Evolutionary conservation across 495 filamentous ascomycete genomes (phyloP).

Genomic region (Xylaria telfairii): DNA sequence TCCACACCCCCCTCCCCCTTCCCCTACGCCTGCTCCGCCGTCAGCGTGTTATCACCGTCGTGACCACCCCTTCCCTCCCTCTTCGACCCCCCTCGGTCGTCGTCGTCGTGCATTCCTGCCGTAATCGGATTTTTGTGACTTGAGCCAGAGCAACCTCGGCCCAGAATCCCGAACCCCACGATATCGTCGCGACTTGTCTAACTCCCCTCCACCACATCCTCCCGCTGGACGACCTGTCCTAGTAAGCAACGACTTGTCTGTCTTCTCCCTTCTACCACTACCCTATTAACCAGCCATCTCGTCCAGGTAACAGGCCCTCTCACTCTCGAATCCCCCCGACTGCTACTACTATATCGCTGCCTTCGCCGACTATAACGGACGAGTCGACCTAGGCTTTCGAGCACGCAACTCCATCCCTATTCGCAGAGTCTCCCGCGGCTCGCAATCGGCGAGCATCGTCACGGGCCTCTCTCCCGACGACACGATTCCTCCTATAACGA

Average conservation of each 20-base stretch:
- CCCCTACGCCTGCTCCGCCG: neutral
- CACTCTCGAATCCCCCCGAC: neutral
- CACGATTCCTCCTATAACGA: conserved; percentile 69
- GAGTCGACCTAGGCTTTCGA: neutral
- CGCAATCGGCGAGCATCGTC: conserved; percentile 33
- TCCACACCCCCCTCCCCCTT: neutral
- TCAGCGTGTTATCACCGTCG: conserved; percentile 5
- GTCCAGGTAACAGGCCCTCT: neutral
- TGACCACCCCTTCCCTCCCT: neutral
- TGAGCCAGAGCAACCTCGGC: neutral
- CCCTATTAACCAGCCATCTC: neutral
- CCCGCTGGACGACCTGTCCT: neutral
- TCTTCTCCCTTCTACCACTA: neutral
- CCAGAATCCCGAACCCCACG: neutral
- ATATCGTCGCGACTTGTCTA: neutral
- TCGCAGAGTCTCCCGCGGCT: conserved; percentile 26
- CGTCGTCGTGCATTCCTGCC: neutral
- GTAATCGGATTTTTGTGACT: neutral
- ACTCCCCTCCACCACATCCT: neutral
- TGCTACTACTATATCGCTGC: neutral
- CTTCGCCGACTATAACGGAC: neutral
- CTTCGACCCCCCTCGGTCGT: neutral
- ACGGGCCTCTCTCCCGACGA: conserved; percentile 39
- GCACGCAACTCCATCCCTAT: neutral
- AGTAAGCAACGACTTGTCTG: neutral